Conservation (phyloP, 352 stramenopile genomes). For the Globisporangium nagaii region DNA sequence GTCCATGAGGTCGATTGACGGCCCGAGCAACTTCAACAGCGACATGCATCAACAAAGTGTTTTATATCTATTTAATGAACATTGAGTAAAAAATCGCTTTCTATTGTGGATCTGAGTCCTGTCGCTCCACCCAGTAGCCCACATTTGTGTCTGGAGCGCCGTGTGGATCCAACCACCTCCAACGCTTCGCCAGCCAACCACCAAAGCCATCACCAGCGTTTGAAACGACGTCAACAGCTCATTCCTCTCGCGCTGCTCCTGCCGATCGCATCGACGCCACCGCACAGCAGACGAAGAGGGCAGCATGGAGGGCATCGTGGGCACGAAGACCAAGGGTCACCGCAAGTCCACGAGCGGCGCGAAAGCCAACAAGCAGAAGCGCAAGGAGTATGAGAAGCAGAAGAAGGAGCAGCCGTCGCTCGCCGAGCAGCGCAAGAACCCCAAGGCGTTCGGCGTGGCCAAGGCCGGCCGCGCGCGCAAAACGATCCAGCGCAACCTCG, state of each 20-base stretch:
- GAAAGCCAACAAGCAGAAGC: conserved; percentile 96
- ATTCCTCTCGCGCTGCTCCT: background rate
- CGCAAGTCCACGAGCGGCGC: conserved; percentile 82
- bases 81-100: background rate
- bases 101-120: background rate
- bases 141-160: background rate
- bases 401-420: conserved; percentile 73
- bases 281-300: background rate
- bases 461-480: conserved; percentile 95
- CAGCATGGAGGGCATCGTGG: conserved; percentile 23
- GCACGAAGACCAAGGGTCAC: conserved; percentile 53
- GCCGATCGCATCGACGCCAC: background rate
- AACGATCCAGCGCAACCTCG: conserved; percentile 97
- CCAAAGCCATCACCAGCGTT: background rate
- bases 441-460: conserved; percentile 95
- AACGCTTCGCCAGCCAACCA: conserved; percentile 1
- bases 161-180: background rate
- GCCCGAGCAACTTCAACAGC: too few species aligned
- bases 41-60: too few species aligned
- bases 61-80: too few species aligned
- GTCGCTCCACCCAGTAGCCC: background rate
- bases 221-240: conserved; percentile 8
- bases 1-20: too few species aligned
- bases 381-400: conserved; percentile 85
- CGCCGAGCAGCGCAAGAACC: conserved; percentile 94